These are phyloP conservation scores for Erysimum cheiri DNA, from an alignment of 441 rosid genomes.

Conservation along the genomic window DNA sequence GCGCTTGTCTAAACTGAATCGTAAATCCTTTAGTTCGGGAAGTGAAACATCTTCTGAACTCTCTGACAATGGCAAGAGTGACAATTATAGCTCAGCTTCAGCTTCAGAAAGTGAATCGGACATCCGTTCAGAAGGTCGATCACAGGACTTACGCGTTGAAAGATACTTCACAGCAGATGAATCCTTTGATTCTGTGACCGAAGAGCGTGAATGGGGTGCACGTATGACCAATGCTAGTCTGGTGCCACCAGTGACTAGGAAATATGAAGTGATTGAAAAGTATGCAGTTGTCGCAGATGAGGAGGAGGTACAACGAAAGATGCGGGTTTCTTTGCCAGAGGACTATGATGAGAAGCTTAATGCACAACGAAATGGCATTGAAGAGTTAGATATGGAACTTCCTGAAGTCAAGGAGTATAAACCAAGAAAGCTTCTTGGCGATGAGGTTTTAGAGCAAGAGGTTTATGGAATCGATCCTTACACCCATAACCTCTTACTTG, in stretches of 20 bases:
- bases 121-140: conserved; percentile 63
- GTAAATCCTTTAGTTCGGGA: conserved; percentile 84
- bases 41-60: conserved; percentile 92
- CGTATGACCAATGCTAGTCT: conserved; percentile 99
- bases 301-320: conserved; percentile 88
- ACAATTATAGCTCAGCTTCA: conserved; percentile 72
- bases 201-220: conserved; percentile 99
- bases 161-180: conserved; percentile 68
- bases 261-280: conserved; percentile 89
- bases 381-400: conserved; percentile 99
- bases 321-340: conserved; percentile 95
- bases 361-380: conserved; percentile 87
- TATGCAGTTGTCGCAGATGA: conserved; percentile 89
- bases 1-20: conserved; percentile 86
- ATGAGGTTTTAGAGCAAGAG: conserved; percentile 96
- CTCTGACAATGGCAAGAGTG: conserved; percentile 73
- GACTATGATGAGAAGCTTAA: conserved; percentile 95
- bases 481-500: conserved; percentile 96
- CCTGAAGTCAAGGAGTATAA: conserved; percentile 98
- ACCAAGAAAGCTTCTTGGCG: conserved; percentile 92
- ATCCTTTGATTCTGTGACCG: conserved; percentile 64
- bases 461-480: conserved; percentile 99
- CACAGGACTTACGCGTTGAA: conserved; percentile 65
- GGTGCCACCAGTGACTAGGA: conserved; percentile 99
- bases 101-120: conserved; percentile 92